Conservation (phyloP, 495 filamentous ascomycete genomes). For the Trichoderma parareesei region DNA sequence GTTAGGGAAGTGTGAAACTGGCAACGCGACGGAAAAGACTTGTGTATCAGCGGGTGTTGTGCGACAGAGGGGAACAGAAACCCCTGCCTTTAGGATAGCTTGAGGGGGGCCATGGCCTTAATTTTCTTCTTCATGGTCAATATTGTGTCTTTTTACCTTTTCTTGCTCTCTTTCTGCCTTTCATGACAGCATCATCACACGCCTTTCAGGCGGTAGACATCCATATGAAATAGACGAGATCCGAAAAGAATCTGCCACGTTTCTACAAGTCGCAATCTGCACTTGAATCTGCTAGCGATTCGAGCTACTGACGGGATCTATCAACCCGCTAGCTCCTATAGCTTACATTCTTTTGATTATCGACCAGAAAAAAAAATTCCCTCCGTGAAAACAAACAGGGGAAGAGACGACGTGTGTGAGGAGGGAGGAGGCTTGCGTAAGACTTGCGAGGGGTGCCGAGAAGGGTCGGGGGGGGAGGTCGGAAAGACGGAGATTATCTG, state of each 20-base stretch:
- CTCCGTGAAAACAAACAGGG: no score
- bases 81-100: not conserved
- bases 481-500: not conserved
- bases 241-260: not conserved
- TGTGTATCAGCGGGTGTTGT: slow-evolving; percentile 2
- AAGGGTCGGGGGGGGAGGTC: not conserved
- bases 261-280: no score
- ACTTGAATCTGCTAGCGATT: no score
- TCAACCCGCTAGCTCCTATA: no score
- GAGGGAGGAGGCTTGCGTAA: not conserved
- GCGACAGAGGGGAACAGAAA: not conserved
- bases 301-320: no score
- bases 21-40: not conserved
- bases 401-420: no score
- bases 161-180: not conserved
- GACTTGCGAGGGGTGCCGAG: not conserved
- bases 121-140: not conserved
- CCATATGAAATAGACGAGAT: not conserved
- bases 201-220: not conserved
- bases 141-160: not conserved
- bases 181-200: not conserved
- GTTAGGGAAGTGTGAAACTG: not conserved
- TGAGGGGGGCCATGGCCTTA: not conserved
- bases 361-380: no score
- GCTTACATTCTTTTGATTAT: no score